Conservation (phyloP, 2,329 filamentous ascomycete genomes). For the Stagonosporopsis chrysanthemi region DNA sequence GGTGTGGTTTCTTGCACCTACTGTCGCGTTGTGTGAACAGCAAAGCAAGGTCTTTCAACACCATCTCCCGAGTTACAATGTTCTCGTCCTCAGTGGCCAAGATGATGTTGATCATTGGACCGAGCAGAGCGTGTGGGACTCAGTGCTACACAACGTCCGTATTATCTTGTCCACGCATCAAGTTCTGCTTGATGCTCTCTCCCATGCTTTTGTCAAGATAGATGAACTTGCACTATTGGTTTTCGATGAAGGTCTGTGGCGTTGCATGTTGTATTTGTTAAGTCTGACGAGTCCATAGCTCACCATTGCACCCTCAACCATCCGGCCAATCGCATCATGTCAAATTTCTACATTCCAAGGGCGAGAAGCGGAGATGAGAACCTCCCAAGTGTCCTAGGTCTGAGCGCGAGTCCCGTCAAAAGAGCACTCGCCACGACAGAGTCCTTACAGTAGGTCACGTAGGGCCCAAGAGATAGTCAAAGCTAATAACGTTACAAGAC, state of each 20-base stretch:
- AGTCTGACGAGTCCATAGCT: slow-evolving; percentile 57
- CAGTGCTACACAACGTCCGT: slow-evolving; percentile 67
- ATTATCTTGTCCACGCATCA: slow-evolving; percentile 82
- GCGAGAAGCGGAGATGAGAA: slow-evolving; percentile 33
- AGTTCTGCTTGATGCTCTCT: slow-evolving; percentile 75
- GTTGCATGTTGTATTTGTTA: background rate
- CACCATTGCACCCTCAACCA: slow-evolving; percentile 75
- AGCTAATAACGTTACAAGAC: slow-evolving; percentile 40
- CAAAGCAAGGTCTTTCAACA: slow-evolving; percentile 49
- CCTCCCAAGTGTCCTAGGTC: slow-evolving; percentile 74
- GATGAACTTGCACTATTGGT: slow-evolving; percentile 71
- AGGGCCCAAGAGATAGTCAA: background rate
- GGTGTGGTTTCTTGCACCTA: slow-evolving; percentile 58
- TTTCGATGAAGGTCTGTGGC: slow-evolving; percentile 75
- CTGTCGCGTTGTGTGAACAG: slow-evolving; percentile 55
- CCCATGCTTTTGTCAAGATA: slow-evolving; percentile 76
- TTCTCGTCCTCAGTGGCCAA: slow-evolving; percentile 70
- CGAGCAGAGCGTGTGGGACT: slow-evolving; percentile 70
- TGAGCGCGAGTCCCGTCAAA: slow-evolving; percentile 81
- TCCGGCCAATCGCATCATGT: slow-evolving; percentile 75
- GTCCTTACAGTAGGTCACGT: slow-evolving; percentile 55
- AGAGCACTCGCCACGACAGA: slow-evolving; percentile 60
- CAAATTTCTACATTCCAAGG: slow-evolving; percentile 68
- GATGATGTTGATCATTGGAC: slow-evolving; percentile 79
- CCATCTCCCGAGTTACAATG: slow-evolving; percentile 58